A percentile compares a stretch with the other conserved stretches of the same genome.
These are phyloP conservation scores for Trichophyton mentagrophytes DNA, from an alignment of 2,329 filamentous ascomycete genomes.

Conservation along the genomic window DNA sequence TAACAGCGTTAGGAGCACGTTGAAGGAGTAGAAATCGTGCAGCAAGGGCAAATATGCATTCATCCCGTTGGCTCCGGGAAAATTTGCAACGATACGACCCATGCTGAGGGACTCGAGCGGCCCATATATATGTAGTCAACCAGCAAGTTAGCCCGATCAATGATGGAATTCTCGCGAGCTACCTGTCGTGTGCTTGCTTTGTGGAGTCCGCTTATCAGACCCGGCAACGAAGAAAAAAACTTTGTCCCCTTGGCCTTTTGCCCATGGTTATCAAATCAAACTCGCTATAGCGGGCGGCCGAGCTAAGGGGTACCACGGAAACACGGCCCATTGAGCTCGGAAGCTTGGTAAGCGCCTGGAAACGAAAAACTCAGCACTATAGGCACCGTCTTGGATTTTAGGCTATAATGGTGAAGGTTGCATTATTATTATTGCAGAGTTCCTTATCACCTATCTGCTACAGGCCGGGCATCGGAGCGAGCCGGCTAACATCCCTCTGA, in stretches of 20 bases:
- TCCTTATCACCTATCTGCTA: neutral
- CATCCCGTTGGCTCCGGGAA: neutral
- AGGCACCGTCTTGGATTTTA: too few relatives aligned
- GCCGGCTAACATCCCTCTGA: neutral
- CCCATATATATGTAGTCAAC: neutral
- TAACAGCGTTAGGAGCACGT: neutral
- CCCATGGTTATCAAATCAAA: neutral
- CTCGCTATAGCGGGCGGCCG: neutral
- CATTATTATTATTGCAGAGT: neutral
- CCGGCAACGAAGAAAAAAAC: neutral
- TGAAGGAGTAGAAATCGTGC: too few relatives aligned
- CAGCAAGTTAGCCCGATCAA: neutral
- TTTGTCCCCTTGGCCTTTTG: neutral
- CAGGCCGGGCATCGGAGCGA: neutral
- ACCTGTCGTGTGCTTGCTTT: neutral
- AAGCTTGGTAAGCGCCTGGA: neutral
- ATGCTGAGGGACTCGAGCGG: neutral
- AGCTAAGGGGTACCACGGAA: neutral
- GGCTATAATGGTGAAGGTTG: too few relatives aligned
- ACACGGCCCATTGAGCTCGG: neutral
- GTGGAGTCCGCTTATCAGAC: neutral
- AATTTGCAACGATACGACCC: neutral
- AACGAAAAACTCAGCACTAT: too few relatives aligned
- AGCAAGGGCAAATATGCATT: neutral
- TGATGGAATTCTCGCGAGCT: neutral